A percentile compares a stretch with the other conserved stretches of the same genome.
phyloP scores from a whole-genome alignment of 1,284 basidiomycete species.

The Fereydounia khargensis region DNA sequence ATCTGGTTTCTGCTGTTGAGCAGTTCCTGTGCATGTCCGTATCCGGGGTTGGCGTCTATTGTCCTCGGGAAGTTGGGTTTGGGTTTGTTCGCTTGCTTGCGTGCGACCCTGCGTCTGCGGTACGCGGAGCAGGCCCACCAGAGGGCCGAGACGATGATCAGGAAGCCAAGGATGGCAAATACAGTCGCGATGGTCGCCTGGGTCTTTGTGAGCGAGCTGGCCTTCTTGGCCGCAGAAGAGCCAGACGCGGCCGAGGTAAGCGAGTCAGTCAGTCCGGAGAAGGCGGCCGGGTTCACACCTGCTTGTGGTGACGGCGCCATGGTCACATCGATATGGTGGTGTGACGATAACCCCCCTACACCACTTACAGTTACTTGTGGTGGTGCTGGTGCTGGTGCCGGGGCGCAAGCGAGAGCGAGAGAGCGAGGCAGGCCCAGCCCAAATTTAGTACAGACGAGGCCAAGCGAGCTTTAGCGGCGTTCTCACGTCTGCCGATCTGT shows the following conservation, averaged over 20 bases:
- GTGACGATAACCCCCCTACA: too few relatives aligned
- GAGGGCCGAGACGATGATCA: constrained; percentile 5
- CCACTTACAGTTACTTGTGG: too few relatives aligned
- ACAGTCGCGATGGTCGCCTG: constrained; percentile 12
- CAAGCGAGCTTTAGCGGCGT: too few relatives aligned
- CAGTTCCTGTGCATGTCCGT: constrained; percentile 8
- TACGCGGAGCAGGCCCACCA: constrained; percentile 27
- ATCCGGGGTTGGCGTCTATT: constrained; percentile 15
- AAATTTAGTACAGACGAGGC: too few relatives aligned
- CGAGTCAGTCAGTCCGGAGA: constrained; percentile 25
- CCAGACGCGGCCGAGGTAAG: constrained; percentile 9
- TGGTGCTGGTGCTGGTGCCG: too few relatives aligned
- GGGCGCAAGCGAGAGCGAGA: too few relatives aligned
- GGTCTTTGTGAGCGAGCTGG: constrained; percentile 8
- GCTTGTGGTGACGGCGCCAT: too few relatives aligned
- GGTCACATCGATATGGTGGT: too few relatives aligned
- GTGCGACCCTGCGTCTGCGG: constrained; percentile 13
- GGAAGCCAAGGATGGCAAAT: constrained; percentile 7
- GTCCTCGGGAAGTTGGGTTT: too few relatives aligned
- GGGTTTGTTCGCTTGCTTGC: too few relatives aligned
- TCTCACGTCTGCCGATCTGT: too few relatives aligned
- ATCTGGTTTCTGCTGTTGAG: background rate
- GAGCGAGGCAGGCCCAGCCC: too few relatives aligned
- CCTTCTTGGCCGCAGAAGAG: constrained; percentile 9
- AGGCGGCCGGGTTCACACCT: constrained; percentile 28